Conservation (phyloP, 176 grass and related monocot genomes). For the Musa itinerans region DNA sequence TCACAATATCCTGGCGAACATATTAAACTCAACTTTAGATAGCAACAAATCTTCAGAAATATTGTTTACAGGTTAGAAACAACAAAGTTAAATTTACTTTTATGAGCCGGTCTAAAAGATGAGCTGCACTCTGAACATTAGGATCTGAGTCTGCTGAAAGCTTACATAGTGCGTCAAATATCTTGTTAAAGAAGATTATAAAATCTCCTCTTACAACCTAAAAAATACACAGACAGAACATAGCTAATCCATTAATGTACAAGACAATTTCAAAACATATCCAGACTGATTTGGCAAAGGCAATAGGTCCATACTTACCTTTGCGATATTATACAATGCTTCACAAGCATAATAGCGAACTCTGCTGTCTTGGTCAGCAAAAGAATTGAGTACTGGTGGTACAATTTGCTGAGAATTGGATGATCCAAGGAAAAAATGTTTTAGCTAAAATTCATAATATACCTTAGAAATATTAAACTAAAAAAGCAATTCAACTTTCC, state of each 20-base stretch:
- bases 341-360: conserved; percentile 99
- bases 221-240: not conserved
- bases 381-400: conserved; percentile 69
- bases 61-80: not conserved
- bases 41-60: not conserved
- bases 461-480: no score
- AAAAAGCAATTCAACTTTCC: no score
- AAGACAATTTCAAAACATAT: no score
- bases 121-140: conserved; percentile 96
- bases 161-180: conserved; percentile 96
- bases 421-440: not conserved
- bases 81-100: conserved; percentile 45
- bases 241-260: not conserved
- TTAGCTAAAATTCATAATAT: not conserved
- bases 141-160: conserved; percentile 93
- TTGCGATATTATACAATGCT: conserved; percentile 99
- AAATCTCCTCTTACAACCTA: conserved; percentile 99
- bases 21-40: conserved; percentile 9
- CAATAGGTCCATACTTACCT: conserved; percentile 25
- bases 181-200: conserved; percentile 91
- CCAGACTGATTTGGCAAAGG: not conserved
- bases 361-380: conserved; percentile 86
- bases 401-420: conserved; percentile 56
- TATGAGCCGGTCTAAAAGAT: conserved; percentile 97
- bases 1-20: conserved; percentile 87